A percentile compares a stretch with the other conserved stretches of the same genome.
Conservation (phyloP, 495 filamentous ascomycete genomes). For the Rhypophila decipiens region DNA sequence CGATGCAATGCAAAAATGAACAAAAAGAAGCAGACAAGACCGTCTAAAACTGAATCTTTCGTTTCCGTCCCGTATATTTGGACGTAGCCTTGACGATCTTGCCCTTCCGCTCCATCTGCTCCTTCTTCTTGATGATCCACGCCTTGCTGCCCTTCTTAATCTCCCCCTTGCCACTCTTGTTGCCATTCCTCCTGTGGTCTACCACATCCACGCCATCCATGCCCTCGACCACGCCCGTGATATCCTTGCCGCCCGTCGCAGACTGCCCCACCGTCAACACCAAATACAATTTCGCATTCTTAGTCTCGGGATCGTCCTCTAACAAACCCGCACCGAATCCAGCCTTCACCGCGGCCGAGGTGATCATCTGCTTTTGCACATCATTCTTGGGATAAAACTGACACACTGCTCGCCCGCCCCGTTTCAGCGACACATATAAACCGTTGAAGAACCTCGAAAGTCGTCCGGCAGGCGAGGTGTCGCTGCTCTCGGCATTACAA, state of each 20-base stretch:
- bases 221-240: slow-evolving; percentile 75
- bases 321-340: slow-evolving; percentile 93
- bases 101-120: slow-evolving; percentile 88
- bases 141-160: slow-evolving; percentile 73
- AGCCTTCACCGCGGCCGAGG: slow-evolving; percentile 77
- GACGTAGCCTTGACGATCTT: slow-evolving; percentile 86
- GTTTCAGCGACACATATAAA: slow-evolving; percentile 74
- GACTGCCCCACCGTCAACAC: slow-evolving; percentile 85
- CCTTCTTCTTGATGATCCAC: slow-evolving; percentile 94
- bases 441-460: slow-evolving; percentile 83
- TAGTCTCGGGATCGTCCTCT: slow-evolving; percentile 92
- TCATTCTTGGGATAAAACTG: slow-evolving; percentile 99
- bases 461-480: slow-evolving; percentile 69
- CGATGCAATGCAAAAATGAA: not conserved
- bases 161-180: slow-evolving; percentile 42
- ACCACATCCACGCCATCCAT: slow-evolving; percentile 85
- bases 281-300: slow-evolving; percentile 90
- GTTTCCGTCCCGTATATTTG: slow-evolving; percentile 88
- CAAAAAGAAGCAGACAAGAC: not conserved
- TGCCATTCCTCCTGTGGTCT: slow-evolving; percentile 57
- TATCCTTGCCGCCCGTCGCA: slow-evolving; percentile 62
- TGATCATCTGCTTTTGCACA: slow-evolving; percentile 84
- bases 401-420: slow-evolving; percentile 87
- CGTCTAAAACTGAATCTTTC: slow-evolving; percentile 50
- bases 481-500: slow-evolving; percentile 86